phyloP scores from a whole-genome alignment of 2,329 filamentous ascomycete species.

The Fusarium sp. region DNA sequence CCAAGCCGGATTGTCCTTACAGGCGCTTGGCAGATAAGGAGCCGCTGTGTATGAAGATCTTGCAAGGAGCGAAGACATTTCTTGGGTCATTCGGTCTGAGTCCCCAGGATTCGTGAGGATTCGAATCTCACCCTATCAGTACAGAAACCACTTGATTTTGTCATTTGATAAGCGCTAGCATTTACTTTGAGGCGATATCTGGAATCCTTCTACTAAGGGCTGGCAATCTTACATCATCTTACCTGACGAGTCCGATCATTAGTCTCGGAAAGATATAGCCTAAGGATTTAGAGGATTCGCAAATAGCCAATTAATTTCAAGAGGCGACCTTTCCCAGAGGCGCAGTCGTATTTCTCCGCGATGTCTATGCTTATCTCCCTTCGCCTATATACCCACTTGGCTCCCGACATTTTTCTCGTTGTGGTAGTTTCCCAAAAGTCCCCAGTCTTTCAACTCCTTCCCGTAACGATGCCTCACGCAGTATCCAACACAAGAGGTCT shows the following conservation, averaged over 20 bases:
- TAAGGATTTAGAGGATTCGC: not conserved
- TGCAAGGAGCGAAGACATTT: not conserved
- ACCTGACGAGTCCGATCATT: accelerated
- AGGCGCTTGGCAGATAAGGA: not conserved
- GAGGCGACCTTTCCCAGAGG: accelerated
- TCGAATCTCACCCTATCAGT: not conserved
- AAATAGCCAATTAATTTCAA: not conserved
- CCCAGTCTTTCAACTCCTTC: too few species aligned
- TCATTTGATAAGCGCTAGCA: not conserved
- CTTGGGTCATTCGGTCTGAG: not conserved
- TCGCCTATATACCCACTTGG: not conserved
- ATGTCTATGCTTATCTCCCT: not conserved
- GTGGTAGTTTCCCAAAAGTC: not conserved
- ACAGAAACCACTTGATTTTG: accelerated
- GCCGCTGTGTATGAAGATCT: conserved; percentile 6
- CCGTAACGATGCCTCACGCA: not conserved
- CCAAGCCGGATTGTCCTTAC: not conserved
- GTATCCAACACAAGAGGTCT: accelerated
- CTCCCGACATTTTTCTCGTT: too few species aligned
- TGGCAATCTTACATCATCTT: not conserved
- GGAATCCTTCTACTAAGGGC: not conserved
- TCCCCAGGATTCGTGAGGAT: not conserved
- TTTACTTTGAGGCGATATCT: not conserved
- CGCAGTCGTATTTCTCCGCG: not conserved
- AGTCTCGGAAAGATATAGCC: not conserved